Evolutionary conservation across 1,139 yeast species (phyloP).

Genomic region (Lodderomyces pseudojiufengensis): DNA sequence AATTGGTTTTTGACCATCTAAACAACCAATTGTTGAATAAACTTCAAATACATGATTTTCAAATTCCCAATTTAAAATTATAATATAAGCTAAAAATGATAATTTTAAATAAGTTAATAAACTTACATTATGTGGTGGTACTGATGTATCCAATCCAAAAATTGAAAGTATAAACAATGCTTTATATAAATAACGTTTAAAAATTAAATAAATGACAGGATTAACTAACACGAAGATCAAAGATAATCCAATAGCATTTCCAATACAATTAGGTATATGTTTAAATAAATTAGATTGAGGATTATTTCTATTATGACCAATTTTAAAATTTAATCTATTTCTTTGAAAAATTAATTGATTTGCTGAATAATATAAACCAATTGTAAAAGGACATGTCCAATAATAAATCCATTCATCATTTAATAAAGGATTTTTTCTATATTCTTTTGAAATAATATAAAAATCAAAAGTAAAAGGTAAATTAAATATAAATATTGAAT

Average conservation of each 20-base stretch:
- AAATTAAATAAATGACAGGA: slow-evolving; percentile 47
- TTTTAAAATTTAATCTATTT: slow-evolving; percentile 53
- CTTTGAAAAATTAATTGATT: slow-evolving; percentile 58
- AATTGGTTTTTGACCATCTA: slow-evolving; percentile 68
- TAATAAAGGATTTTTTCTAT: slow-evolving; percentile 49
- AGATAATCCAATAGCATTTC: slow-evolving; percentile 36
- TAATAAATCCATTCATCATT: slow-evolving; percentile 62
- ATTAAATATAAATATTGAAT: slow-evolving; percentile 27
- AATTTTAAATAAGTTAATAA: slow-evolving; percentile 33
- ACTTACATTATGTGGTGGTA: slow-evolving; percentile 36
- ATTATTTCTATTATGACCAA: slow-evolving; percentile 39
- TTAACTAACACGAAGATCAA: slow-evolving; percentile 24
- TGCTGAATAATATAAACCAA: slow-evolving; percentile 37
- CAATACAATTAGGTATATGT: slow-evolving; percentile 27
- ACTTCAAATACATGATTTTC: slow-evolving; percentile 63
- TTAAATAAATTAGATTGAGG: slow-evolving; percentile 37
- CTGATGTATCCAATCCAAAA: slow-evolving; percentile 32
- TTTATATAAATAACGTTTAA: slow-evolving; percentile 46
- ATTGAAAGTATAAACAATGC: slow-evolving; percentile 24
- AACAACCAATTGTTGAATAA: slow-evolving; percentile 79
- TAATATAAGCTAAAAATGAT: slow-evolving; percentile 35
- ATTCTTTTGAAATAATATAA: slow-evolving; percentile 43
- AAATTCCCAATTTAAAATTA: slow-evolving; percentile 55
- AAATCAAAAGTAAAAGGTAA: slow-evolving; percentile 27
- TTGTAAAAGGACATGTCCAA: slow-evolving; percentile 37